Evolutionary conservation across 768 basidiomycete species (phyloP).

Genomic region (Polyporus arcularius): DNA sequence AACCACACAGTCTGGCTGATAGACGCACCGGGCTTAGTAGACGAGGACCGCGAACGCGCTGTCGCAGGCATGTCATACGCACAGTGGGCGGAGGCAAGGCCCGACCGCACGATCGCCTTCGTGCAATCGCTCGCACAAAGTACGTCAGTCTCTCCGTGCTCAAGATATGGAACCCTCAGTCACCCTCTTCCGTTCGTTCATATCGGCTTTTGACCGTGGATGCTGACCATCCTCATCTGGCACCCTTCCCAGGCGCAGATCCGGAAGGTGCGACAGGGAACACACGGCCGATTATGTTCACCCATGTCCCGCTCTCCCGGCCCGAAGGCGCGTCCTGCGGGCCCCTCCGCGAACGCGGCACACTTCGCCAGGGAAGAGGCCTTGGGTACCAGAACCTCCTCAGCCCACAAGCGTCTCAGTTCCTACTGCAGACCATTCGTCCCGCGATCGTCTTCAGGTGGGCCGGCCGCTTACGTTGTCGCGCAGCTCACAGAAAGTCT

Average conservation of each 20-base stretch:
- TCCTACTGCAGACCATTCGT: slow-evolving; percentile 61
- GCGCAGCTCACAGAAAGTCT: neutral
- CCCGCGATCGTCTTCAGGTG: slow-evolving; percentile 81
- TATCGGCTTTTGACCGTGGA: neutral
- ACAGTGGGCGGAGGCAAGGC: slow-evolving; percentile 47
- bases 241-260: slow-evolving; percentile 1
- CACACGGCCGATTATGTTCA: slow-evolving; percentile 70
- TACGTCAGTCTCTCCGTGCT: slow-evolving; percentile 31
- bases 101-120: slow-evolving; percentile 53
- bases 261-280: slow-evolving; percentile 4
- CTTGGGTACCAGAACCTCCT: slow-evolving; percentile 85
- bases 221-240: neutral
- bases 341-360: slow-evolving; percentile 70
- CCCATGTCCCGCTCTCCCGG: slow-evolving; percentile 87
- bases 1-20: slow-evolving; percentile 75
- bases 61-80: slow-evolving; percentile 41
- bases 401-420: slow-evolving; percentile 62
- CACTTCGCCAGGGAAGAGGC: slow-evolving; percentile 72
- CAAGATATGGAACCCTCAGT: neutral
- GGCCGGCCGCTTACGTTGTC: slow-evolving; percentile 13
- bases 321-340: slow-evolving; percentile 73
- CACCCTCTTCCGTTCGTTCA: neutral
- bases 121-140: slow-evolving; percentile 37
- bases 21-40: slow-evolving; percentile 72
- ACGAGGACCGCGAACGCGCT: slow-evolving; percentile 65